phyloP scores from a whole-genome alignment of 2,329 filamentous ascomycete species.

The Alternaria panax region DNA sequence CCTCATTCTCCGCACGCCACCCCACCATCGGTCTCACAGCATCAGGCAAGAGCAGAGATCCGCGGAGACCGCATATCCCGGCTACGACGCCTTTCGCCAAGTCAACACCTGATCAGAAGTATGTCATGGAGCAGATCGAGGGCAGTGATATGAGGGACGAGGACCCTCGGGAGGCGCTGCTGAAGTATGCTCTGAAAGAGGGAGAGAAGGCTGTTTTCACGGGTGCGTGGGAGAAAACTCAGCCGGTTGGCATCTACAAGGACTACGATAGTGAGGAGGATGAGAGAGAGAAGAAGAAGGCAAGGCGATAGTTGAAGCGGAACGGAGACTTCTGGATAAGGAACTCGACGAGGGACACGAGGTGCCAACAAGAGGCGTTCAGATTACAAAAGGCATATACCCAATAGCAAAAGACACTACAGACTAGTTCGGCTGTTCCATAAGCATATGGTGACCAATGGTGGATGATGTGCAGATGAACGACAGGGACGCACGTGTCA shows the following conservation, averaged over 20 bases:
- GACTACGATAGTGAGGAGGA: constrained; percentile 87
- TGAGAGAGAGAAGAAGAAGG: constrained; percentile 70
- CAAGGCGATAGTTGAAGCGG: constrained; percentile 27
- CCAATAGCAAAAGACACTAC: constrained; percentile 4
- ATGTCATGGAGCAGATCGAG: constrained; percentile 87
- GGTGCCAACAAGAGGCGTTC: constrained; percentile 9
- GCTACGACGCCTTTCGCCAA: constrained; percentile 89
- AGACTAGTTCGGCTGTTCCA: background rate
- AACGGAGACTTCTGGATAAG: background rate
- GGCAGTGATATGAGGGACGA: constrained; percentile 94
- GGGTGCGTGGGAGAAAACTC: constrained; percentile 88
- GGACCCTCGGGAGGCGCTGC: constrained; percentile 88
- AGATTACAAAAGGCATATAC: constrained; percentile 15
- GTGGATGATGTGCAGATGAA: background rate
- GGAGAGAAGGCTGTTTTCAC: constrained; percentile 95
- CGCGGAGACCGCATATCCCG: constrained; percentile 83
- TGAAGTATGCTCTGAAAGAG: constrained; percentile 94
- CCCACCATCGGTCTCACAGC: constrained; percentile 78
- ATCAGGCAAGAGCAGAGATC: constrained; percentile 79
- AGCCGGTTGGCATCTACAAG: constrained; percentile 90
- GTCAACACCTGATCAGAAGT: constrained; percentile 85
- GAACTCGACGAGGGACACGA: constrained; percentile 1
- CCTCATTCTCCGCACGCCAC: constrained; percentile 65
- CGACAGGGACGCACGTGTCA: constrained; percentile 10
- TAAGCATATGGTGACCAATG: background rate